phyloP scores from a whole-genome alignment of 2,329 filamentous ascomycete species.

The Karstenula rhodostoma region DNA sequence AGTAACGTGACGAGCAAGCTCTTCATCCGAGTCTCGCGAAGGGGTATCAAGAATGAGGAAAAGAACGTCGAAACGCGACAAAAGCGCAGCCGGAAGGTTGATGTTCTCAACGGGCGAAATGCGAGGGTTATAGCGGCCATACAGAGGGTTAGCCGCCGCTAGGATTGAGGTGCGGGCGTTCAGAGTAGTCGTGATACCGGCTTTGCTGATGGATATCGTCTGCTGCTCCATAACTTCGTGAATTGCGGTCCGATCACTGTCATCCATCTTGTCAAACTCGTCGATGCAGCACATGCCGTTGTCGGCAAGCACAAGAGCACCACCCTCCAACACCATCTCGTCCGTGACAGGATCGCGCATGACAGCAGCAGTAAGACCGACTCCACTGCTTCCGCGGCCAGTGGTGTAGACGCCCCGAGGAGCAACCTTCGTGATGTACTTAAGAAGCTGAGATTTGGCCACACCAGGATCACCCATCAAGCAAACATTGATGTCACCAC shows the following conservation, averaged over 20 bases:
- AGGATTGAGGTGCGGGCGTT: conserved; percentile 97
- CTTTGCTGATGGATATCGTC: conserved; percentile 86
- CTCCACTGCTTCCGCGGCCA: conserved; percentile 80
- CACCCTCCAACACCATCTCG: conserved; percentile 84
- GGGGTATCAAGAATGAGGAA: conserved; percentile 97
- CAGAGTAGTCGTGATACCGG: conserved; percentile 94
- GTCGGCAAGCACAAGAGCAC: conserved; percentile 80
- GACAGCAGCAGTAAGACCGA: conserved; percentile 82
- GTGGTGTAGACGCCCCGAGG: conserved; percentile 89
- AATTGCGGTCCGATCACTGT: conserved; percentile 81
- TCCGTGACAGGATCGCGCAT: conserved; percentile 86
- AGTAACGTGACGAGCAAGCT: conserved; percentile 93
- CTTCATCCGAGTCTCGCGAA: conserved; percentile 85
- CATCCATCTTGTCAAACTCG: conserved; percentile 91
- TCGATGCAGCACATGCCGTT: conserved; percentile 88
- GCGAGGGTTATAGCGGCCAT: conserved; percentile 96
- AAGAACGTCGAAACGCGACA: conserved; percentile 96
- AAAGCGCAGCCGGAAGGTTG: conserved; percentile 94
- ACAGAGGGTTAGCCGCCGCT: conserved; percentile 94
- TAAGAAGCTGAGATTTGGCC: conserved; percentile 96
- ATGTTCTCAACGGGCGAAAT: conserved; percentile 99
- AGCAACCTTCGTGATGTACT: conserved; percentile 98
- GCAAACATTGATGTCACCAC: conserved; percentile 98
- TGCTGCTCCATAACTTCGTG: conserved; percentile 92
- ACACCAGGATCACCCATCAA: conserved; percentile 99